Conservation (phyloP, 2,329 filamentous ascomycete genomes). For the Lachnum nothofagi region DNA sequence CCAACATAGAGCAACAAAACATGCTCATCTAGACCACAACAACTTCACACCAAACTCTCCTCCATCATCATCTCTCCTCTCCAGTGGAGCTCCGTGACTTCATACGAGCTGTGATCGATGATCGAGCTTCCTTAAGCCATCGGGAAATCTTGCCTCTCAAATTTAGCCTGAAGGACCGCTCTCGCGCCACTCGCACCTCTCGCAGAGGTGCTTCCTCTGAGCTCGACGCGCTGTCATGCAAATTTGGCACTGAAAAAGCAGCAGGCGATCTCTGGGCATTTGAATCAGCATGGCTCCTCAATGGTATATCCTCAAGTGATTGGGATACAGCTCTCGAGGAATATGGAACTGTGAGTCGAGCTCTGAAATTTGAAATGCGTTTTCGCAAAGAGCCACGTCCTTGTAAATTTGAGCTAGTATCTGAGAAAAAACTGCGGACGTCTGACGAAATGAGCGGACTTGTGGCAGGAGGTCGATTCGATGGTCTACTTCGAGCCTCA, state of each 20-base stretch:
- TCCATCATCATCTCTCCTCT: conserved; percentile 1
- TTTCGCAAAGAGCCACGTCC: conserved; percentile 22
- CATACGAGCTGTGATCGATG: conserved; percentile 22
- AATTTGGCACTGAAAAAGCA: conserved; percentile 20
- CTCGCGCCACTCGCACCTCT: conserved; percentile 12
- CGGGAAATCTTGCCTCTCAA: conserved; percentile 24
- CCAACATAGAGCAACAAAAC: conserved; percentile 5
- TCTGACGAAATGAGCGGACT: conserved; percentile 21
- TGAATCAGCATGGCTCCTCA: conserved; percentile 16
- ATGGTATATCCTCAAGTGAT: conserved; percentile 29
- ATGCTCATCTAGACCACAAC: neutral
- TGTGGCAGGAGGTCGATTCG: conserved; percentile 8
- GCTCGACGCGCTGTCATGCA: conserved; percentile 15
- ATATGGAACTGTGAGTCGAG: conserved; percentile 26
- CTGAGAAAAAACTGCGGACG: conserved; percentile 35
- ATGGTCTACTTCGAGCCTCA: conserved; percentile 8
- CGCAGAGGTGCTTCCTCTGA: conserved; percentile 15
- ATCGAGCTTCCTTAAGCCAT: conserved; percentile 28
- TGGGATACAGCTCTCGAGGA: conserved; percentile 21
- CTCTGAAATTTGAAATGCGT: conserved; percentile 26
- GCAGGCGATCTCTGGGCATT: conserved; percentile 10
- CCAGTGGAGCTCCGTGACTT: conserved; percentile 15
- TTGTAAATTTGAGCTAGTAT: conserved; percentile 33
- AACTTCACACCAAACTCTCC: neutral
- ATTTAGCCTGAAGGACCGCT: conserved; percentile 18